Base-by-base conservation (phyloP, 2,329 filamentous ascomycete genomes). In the Colletotrichum magnum region DNA sequence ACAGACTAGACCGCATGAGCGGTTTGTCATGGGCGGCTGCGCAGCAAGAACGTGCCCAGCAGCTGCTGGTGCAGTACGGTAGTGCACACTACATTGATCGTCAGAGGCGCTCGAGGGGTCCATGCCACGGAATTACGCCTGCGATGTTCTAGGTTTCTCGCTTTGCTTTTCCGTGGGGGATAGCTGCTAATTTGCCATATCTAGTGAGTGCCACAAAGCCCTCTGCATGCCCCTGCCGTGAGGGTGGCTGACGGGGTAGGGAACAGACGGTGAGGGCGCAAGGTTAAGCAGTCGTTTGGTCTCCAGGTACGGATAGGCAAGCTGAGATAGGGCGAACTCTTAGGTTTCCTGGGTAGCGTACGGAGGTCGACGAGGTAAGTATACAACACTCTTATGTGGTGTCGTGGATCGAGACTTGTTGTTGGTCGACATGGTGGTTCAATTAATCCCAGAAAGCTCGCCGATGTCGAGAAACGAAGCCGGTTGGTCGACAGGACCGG, bases 71-170 rank as follows among this genome's bases (percentile, higher is more conserved):
- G 21, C 21, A 24, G 21, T 24, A 24, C 21, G 21, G 21, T 24
- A 24, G 21, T 24, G 21, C 21, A 24, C 32, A 36, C 32, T 26
- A 65, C 28, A 16, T 58, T 41, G 48, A 56, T 56, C 39, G 50
- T 54, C 50, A 62, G 59, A 53, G 59, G 59, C 39, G 59, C 48
- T 53, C 32, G 48, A 61, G 43, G 39, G 59, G 59, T 47, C 59
- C 48, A 54, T 53, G 50, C 41, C 12, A 62, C 59, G 24, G 26
- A 28, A 26, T 18, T 54, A 5, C 21, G 15, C 50, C 13, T 52
- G 24, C 21, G 24, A 10, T 21, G 16, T 15, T n/a, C 41, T 43
- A 15, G 13, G 10, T 43, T 43, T 43, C 41, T 43, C 13, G 41
- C 41, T 15, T 36, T 43, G 41, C 41, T 43, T 15, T 43, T n/a